These are phyloP conservation scores for Nyctanthes arbortristis DNA, from an alignment of 257 asterid species.

Conservation along the genomic window DNA sequence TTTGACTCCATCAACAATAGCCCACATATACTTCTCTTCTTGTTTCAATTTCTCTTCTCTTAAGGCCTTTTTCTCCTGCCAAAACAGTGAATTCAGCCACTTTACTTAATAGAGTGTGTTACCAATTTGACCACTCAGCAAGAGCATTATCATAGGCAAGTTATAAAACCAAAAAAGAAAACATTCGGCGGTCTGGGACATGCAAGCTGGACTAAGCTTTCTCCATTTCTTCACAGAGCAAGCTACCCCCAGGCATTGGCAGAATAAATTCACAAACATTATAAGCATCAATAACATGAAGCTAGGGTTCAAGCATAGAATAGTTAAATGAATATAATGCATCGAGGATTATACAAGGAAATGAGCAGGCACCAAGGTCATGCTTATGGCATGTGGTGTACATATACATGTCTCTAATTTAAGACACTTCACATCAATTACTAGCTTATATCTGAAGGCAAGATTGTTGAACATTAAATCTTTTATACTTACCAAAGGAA, in stretches of 20 bases:
- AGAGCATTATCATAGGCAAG: slow-evolving; percentile 4
- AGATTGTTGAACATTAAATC: neutral
- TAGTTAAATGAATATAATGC: no score
- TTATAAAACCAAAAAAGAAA: slow-evolving; percentile 9
- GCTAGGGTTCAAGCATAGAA: no score
- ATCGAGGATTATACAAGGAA: no score
- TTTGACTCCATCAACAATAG: slow-evolving; percentile 73
- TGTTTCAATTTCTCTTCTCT: slow-evolving; percentile 82
- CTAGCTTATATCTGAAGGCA: no score
- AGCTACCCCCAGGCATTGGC: slow-evolving; percentile 3
- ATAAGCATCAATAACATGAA: no score
- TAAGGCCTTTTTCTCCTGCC: slow-evolving; percentile 83
- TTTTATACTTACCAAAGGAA: neutral
- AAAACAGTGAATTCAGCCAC: slow-evolving; percentile 16
- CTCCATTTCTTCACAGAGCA: neutral
- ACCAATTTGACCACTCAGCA: neutral
- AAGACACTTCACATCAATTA: no score
- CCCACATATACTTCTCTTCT: slow-evolving; percentile 98
- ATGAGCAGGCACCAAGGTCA: no score
- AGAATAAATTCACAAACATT: neutral
- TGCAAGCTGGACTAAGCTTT: neutral
- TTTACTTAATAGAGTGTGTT: slow-evolving; percentile 4
- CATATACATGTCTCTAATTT: no score
- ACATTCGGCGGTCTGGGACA: no score
- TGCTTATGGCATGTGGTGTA: no score